Evolutionary conservation across 2,329 filamentous ascomycete species (phyloP), one percentile per base, ranked within the genome.

Genomic region (Polytolypa hystricis): DNA sequence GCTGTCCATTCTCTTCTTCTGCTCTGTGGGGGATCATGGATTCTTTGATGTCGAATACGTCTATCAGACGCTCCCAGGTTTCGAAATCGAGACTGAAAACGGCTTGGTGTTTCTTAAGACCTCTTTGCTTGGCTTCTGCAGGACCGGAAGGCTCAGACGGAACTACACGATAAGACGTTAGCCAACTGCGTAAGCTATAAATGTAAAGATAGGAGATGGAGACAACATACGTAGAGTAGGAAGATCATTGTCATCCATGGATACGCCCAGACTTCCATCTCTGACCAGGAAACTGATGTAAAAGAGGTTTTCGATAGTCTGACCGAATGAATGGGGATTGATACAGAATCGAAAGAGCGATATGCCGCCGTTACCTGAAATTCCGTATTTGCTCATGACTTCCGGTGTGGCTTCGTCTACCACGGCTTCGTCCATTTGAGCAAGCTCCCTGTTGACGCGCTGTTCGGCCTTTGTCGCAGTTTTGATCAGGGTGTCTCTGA

Each of bases 291-390:
- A 98, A 55, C 84, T 93, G 48, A 94, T 75, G 56, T 96, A 96
- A 59, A 98, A 98, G 50, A 98, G 69, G 50, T 98, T 98, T 56
- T 98, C 91, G 5, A 98, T 79, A 0, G 86, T 94, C 59, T 98
- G 91, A 0, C 84, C 84, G 51, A 96, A 98, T 1, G 85, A 93
- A 26, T 66, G 66, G 0, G 91, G 91, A 49, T 98, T 94, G 45
- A 96, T 73, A 27, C 86, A 84, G 48, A 95, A 96, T 35, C 81
- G 77, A 56, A 95, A 81, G 9, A 95, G 62, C 33, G 83, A 77
- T 3, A 94, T 73, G 11, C 84, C 83, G 1, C 78, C 79, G 2
- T 77, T 77, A 12, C 70, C 67, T 9, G 77, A 71, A 10, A 94
- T 64, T 2, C 78, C 73, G 49, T 81, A 63, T 37, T 73, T 67